Evolutionary conservation across 345 rosid genomes (phyloP), one percentile per base, ranked within the genome.

Genomic region (Salix suchowensis): DNA sequence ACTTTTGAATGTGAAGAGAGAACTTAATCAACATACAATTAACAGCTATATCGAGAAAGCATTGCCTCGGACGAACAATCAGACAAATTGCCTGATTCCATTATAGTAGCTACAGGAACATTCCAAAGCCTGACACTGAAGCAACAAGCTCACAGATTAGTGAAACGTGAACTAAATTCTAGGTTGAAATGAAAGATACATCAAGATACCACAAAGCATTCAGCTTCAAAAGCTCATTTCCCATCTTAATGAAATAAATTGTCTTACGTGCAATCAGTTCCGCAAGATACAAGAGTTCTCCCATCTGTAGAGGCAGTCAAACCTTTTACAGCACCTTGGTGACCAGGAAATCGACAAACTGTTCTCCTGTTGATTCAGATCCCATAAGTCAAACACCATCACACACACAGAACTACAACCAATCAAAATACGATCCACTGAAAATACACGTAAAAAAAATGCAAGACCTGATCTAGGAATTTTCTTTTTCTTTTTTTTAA

Each of bases 51-150:
- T 62, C n/a, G 75, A 71, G 64, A 61, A 76, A 79, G 52, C 76
- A 78, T 3, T 72, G 92, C 99, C 97, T 92, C 86, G 23, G 79
- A 67, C 2, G 78, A 71, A 52, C 83, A 78, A 67, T 87, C 85
- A 78, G 85, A 82, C 66, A 88, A 69, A 68, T 24, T 54, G 73
- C 78, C 81, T 71, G 91, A 87, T 61, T 87, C 91, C 73, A 82
- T 83, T 64, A 89, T 84, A 26, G 85, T 70, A 84, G 91, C 91
- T 76, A 79, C 89, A 76, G 98, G 95, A 77, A 96, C 98, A 82
- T 83, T 88, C 99, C 99, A 96, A 78, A 96, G 89, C 87, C 95
- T 90, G 76, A 94, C 98, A 82, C 99, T 96, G 77, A 75, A 78
- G 8, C 78, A 79, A 75, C 65, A 36, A 37, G 55, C 55, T 61